Evolutionary conservation across 306 rosid genomes (phyloP).

Genomic region (Quercus mongolica): DNA sequence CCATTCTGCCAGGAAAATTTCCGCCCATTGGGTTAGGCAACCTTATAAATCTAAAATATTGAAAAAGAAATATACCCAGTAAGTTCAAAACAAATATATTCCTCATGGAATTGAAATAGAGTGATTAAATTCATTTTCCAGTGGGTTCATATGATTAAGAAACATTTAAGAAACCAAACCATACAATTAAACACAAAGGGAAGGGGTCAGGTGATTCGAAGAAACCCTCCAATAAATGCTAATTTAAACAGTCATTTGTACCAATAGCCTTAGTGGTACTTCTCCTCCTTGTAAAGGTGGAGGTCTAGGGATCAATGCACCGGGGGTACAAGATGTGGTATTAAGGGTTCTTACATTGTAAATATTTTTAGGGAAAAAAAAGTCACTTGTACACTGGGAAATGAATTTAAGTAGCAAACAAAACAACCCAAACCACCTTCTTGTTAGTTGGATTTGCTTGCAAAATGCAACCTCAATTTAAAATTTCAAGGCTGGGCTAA

Average conservation of each 20-base stretch:
- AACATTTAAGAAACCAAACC: background rate
- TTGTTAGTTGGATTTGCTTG: background rate
- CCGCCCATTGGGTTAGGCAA: conserved; percentile 15
- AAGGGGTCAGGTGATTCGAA: background rate
- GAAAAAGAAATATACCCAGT: background rate
- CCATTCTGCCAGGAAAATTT: conserved; percentile 56
- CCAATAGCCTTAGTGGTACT: background rate
- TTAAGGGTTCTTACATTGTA: background rate
- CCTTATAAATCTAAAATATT: conserved; percentile 10
- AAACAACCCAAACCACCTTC: background rate
- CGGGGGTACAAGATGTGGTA: background rate
- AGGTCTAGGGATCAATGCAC: background rate
- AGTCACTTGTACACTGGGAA: background rate
- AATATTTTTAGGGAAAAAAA: too few species aligned
- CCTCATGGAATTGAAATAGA: background rate
- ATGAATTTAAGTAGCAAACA: background rate
- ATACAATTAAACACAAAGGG: background rate
- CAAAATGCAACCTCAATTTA: background rate
- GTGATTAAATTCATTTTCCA: background rate
- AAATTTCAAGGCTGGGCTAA: background rate
- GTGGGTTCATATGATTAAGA: background rate
- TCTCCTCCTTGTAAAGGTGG: background rate
- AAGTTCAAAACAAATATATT: background rate
- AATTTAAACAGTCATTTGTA: background rate
- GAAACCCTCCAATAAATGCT: background rate